These are phyloP conservation scores for Candida oleophila DNA, from an alignment of 805 yeast species.

Conservation along the genomic window DNA sequence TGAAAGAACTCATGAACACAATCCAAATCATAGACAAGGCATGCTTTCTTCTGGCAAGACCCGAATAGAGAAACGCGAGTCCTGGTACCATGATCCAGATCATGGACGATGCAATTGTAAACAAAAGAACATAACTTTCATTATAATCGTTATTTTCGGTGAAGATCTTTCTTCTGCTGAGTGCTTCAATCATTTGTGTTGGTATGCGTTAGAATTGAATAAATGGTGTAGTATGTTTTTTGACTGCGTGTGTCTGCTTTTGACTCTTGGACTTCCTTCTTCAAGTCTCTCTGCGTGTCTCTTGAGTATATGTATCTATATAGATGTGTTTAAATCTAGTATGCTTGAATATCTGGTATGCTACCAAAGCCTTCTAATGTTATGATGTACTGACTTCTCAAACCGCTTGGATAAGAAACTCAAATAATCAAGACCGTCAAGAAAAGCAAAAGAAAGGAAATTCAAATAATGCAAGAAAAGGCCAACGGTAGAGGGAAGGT, in stretches of 20 bases:
- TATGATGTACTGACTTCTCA: no score
- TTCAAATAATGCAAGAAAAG: background rate
- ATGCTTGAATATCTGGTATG: no score
- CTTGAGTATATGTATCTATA: no score
- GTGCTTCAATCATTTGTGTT: constrained; percentile 2
- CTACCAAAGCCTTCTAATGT: no score
- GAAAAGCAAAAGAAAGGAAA: background rate
- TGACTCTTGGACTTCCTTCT: background rate
- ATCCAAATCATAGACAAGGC: constrained; percentile 86
- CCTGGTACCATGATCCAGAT: constrained; percentile 95
- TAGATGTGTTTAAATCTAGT: no score
- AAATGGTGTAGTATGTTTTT: background rate
- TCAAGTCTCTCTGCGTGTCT: background rate
- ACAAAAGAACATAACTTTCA: constrained; percentile 32
- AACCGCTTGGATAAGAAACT: background rate
- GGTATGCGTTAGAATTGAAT: background rate
- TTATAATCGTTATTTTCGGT: constrained; percentile 33
- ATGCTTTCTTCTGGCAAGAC: constrained; percentile 85
- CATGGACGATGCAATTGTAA: constrained; percentile 62
- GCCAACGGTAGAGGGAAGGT: background rate
- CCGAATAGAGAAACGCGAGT: constrained; percentile 87
- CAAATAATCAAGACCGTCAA: background rate
- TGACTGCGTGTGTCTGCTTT: no score
- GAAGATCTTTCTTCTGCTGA: constrained; percentile 33
- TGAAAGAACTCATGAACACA: constrained; percentile 67